These are phyloP conservation scores for Gymnopilus junonius DNA, from an alignment of 768 basidiomycete species.

Conservation along the genomic window DNA sequence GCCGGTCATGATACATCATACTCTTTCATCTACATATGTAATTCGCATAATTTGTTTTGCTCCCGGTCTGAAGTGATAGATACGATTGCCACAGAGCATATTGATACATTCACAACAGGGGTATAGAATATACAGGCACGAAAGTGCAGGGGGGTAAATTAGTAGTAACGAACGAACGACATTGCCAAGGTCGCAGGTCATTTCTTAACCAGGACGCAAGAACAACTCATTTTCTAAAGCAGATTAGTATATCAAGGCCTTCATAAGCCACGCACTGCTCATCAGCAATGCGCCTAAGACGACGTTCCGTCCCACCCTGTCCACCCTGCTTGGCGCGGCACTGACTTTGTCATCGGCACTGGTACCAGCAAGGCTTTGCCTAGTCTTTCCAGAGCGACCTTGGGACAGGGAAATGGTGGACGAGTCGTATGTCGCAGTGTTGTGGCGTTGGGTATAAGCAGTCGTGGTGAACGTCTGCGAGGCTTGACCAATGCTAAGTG, in stretches of 20 bases:
- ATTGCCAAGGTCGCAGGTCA: background rate
- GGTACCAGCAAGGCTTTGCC: slow-evolving; percentile 25
- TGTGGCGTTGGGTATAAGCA: slow-evolving; percentile 54
- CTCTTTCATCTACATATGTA: no score
- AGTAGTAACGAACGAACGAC: background rate
- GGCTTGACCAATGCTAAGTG: slow-evolving; percentile 26
- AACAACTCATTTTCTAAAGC: background rate
- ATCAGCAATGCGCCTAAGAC: slow-evolving; percentile 5
- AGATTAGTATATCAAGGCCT: background rate
- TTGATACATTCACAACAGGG: slow-evolving; percentile 1
- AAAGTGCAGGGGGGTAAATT: background rate
- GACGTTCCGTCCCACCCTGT: background rate
- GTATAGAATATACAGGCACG: background rate
- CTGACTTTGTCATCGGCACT: slow-evolving; percentile 24
- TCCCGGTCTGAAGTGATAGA: no score
- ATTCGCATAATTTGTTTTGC: no score
- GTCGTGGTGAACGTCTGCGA: slow-evolving; percentile 59
- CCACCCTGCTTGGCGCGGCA: slow-evolving; percentile 10
- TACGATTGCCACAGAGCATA: background rate
- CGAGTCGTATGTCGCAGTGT: slow-evolving; percentile 61
- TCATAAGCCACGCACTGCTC: slow-evolving; percentile 3
- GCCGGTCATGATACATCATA: no score
- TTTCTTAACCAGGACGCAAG: background rate
- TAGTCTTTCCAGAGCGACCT: slow-evolving; percentile 37
- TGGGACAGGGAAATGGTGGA: slow-evolving; percentile 59